A percentile compares a stretch with the other conserved stretches of the same genome.
Conservation (phyloP, 805 yeast species). For the Wickerhamomyces ciferrii region DNA sequence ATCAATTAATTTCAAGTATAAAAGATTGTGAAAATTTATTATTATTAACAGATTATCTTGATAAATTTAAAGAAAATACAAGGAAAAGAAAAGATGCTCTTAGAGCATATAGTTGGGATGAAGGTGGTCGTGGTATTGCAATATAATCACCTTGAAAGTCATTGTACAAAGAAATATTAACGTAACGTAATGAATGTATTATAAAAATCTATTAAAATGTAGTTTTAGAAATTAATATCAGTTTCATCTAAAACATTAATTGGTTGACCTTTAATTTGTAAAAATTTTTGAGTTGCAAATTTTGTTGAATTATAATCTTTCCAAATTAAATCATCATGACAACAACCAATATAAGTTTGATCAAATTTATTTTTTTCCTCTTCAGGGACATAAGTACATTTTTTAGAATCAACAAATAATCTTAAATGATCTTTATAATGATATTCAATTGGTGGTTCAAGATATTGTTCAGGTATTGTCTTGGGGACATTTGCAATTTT, state of each 20-base stretch:
- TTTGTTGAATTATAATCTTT: conserved; percentile 31
- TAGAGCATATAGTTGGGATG: conserved; percentile 29
- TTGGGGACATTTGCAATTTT: conserved; percentile 40
- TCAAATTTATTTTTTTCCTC: conserved; percentile 32
- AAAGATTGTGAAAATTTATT: conserved; percentile 21
- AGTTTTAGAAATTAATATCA: conserved; percentile 5
- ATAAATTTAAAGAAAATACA: conserved; percentile 14
- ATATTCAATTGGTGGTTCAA: conserved; percentile 21
- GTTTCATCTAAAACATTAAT: conserved; percentile 20
- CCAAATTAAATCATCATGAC: conserved; percentile 35
- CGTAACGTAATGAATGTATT: too few species aligned
- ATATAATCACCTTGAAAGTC: conserved; percentile 8
- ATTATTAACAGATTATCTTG: conserved; percentile 13
- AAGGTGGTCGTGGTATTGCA: conserved; percentile 32
- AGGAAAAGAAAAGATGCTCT: conserved; percentile 24
- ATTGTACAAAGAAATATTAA: too few species aligned
- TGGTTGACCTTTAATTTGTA: conserved; percentile 9
- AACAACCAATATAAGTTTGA: conserved; percentile 33
- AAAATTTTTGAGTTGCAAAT: conserved; percentile 16
- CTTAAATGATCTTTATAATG: conserved; percentile 30
- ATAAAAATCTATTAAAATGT: not conserved
- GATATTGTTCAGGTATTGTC: conserved; percentile 33
- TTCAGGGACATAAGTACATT: conserved; percentile 35
- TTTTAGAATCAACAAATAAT: conserved; percentile 30
- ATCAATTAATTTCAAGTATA: conserved; percentile 14